phyloP scores from a whole-genome alignment of 2,329 filamentous ascomycete species.

The Trichoderma arundinaceum region DNA sequence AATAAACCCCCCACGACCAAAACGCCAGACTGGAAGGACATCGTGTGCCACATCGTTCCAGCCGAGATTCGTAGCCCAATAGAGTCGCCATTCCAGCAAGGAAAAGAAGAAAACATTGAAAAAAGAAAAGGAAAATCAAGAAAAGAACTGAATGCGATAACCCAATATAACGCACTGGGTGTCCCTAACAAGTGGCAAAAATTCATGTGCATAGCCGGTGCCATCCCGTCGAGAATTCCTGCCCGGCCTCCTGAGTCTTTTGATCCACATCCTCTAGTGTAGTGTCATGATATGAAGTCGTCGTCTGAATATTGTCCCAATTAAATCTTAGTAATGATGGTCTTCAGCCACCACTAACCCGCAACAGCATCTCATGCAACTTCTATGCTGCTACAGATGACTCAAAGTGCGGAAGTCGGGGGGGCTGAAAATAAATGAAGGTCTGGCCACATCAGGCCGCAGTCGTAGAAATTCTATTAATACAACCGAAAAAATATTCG shows the following conservation, averaged over 20 bases:
- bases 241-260: conserved; percentile 33
- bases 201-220: conserved; percentile 40
- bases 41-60: conserved; percentile 22
- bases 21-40: conserved; percentile 21
- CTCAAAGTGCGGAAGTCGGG: not conserved
- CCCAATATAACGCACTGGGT: conserved; percentile 34
- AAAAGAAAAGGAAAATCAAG: not conserved
- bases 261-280: conserved; percentile 33
- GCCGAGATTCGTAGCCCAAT: conserved; percentile 22
- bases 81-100: conserved; percentile 16
- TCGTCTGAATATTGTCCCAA: conserved; percentile 22
- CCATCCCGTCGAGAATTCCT: conserved; percentile 27
- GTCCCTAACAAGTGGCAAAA: conserved; percentile 38
- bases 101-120: not conserved
- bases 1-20: not conserved
- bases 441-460: conserved; percentile 5
- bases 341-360: not conserved
- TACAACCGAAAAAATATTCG: conserved; percentile 17
- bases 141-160: conserved; percentile 11
- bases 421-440: conserved; percentile 2
- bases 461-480: conserved; percentile 23
- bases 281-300: conserved; percentile 32
- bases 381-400: conserved; percentile 30
- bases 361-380: conserved; percentile 28
- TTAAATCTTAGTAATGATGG: conserved; percentile 29